A percentile compares a stretch with the other conserved stretches of the same genome.
Evolutionary conservation across 225 moss, liverwort and hornwort species (phyloP).

Genomic region (Polytrichum commune): DNA sequence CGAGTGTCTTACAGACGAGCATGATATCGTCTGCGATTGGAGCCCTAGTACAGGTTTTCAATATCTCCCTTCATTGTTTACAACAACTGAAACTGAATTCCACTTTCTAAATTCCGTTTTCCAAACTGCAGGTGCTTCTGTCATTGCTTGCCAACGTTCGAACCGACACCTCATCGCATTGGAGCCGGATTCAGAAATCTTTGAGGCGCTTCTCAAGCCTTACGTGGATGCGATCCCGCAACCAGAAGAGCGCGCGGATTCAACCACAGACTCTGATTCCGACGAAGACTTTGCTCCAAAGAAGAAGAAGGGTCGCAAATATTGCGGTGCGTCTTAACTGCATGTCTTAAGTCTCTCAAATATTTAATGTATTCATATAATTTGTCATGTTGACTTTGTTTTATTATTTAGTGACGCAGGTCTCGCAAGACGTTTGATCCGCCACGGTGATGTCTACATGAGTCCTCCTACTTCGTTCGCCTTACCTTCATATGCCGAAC

Average conservation of each 20-base stretch:
- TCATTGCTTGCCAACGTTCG: background rate
- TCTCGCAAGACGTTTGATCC: too few relatives aligned
- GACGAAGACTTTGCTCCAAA: background rate
- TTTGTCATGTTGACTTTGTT: background rate
- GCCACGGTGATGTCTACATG: too few relatives aligned
- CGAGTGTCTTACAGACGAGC: too few relatives aligned
- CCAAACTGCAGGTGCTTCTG: slow-evolving; percentile 1
- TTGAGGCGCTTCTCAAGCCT: slow-evolving; percentile 1
- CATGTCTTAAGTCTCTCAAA: background rate
- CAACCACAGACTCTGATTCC: background rate
- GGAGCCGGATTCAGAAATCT: slow-evolving; percentile 1
- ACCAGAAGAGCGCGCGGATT: slow-evolving; percentile 1
- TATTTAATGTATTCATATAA: background rate
- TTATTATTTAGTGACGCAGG: too few relatives aligned
- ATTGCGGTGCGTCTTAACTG: slow-evolving; percentile 1
- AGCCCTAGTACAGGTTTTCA: too few relatives aligned
- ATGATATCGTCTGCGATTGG: too few relatives aligned
- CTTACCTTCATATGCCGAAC: too few relatives aligned
- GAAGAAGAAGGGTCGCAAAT: background rate
- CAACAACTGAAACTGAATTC: background rate
- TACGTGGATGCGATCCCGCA: slow-evolving; percentile 1
- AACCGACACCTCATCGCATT: background rate
- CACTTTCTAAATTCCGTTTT: background rate
- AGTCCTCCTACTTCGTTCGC: too few relatives aligned
- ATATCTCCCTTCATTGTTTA: too few relatives aligned